Conservation (phyloP, 208 protist genomes). For the Crithidia expoeki region DNA sequence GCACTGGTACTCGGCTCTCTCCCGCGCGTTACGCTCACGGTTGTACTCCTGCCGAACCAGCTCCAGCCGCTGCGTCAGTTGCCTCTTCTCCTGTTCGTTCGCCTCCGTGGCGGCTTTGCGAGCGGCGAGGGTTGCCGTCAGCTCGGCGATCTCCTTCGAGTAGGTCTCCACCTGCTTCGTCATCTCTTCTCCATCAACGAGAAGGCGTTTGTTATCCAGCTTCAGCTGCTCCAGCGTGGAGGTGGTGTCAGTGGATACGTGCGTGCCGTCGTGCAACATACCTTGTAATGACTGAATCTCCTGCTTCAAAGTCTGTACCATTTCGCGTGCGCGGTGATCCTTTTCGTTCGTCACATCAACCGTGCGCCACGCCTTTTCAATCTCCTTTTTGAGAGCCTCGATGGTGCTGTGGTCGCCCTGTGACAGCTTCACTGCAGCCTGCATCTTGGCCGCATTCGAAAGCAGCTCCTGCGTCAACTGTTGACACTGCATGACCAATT, state of each 20-base stretch:
- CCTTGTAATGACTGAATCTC: constrained; percentile 94
- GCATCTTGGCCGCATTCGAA: constrained; percentile 97
- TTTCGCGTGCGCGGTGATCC: constrained; percentile 95
- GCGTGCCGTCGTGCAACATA: constrained; percentile 93
- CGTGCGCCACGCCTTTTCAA: constrained; percentile 98
- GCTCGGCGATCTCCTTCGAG: constrained; percentile 64
- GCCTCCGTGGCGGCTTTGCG: constrained; percentile 53
- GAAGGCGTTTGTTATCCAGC: constrained; percentile 94
- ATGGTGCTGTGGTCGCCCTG: constrained; percentile 98
- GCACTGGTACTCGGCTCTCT: constrained; percentile 91
- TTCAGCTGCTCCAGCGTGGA: constrained; percentile 95
- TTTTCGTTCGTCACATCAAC: constrained; percentile 98
- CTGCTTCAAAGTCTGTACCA: constrained; percentile 94
- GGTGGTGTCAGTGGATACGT: constrained; percentile 92
- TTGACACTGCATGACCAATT: constrained; percentile 94
- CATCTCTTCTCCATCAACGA: constrained; percentile 91
- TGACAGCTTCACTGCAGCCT: constrained; percentile 95
- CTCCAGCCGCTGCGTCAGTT: constrained; percentile 60
- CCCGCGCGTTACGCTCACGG: constrained; percentile 88
- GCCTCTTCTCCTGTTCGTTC: constrained; percentile 61
- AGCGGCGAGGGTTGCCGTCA: constrained; percentile 45
- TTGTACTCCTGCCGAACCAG: constrained; percentile 76
- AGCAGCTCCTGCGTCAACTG: constrained; percentile 97
- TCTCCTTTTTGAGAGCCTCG: constrained; percentile 96
- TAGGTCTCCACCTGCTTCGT: constrained; percentile 89